phyloP scores from a whole-genome alignment of 352 stramenopile genomes.

The Pythium sukuiense region DNA sequence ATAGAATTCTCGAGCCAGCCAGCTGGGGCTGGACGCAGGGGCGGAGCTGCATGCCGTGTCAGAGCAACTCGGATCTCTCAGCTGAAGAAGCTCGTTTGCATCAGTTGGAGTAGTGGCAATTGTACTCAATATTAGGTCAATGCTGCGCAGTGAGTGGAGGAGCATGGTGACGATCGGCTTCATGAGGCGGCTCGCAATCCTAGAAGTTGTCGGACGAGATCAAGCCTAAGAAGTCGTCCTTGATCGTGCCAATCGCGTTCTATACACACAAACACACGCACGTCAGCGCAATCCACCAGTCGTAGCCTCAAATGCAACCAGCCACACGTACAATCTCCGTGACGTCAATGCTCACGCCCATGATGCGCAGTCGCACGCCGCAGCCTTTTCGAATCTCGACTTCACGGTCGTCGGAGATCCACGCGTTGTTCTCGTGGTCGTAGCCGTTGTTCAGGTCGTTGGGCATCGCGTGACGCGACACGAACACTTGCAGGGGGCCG shows the following conservation, averaged over 20 bases:
- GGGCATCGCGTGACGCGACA: constrained; percentile 94
- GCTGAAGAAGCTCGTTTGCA: not conserved
- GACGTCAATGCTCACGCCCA: constrained; percentile 96
- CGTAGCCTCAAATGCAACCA: no score
- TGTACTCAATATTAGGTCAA: constrained; percentile 8
- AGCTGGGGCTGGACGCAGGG: no score
- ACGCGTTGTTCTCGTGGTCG: constrained; percentile 96
- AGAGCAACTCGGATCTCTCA: not conserved
- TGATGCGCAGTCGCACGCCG: constrained; percentile 96
- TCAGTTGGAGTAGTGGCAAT: not conserved
- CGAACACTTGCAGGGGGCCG: constrained; percentile 96
- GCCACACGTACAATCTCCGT: constrained; percentile 87
- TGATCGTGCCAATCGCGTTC: constrained; percentile 97
- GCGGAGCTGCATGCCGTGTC: no score
- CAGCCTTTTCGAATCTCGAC: constrained; percentile 96
- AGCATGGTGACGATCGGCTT: not conserved
- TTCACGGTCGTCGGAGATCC: constrained; percentile 97
- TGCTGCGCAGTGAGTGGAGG: not conserved
- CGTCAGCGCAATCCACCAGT: no score
- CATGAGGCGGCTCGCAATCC: not conserved
- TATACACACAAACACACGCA: constrained; percentile 24
- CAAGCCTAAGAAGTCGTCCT: constrained; percentile 98
- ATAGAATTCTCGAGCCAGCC: no score
- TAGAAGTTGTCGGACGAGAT: constrained; percentile 88
- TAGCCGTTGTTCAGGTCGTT: constrained; percentile 95